A percentile compares a stretch with the other conserved stretches of the same genome.
Evolutionary conservation across 495 filamentous ascomycete species (phyloP).

Genomic region (Penicillium lividum): DNA sequence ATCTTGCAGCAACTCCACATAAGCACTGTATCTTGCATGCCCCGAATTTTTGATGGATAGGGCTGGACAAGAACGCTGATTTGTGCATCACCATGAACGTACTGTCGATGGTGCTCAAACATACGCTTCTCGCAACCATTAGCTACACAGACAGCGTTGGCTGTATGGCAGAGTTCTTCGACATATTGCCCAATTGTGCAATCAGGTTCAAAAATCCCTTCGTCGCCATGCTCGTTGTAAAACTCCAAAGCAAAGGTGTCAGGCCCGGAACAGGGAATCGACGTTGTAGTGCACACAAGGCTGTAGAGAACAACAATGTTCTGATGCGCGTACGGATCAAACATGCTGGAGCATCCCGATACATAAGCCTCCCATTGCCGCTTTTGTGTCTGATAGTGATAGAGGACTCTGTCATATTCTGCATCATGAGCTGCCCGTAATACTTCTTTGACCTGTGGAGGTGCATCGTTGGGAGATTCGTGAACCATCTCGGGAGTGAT

Average conservation of each 20-base stretch:
- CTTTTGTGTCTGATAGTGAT: slow-evolving; percentile 93
- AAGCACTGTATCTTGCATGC: slow-evolving; percentile 75
- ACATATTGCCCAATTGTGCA: slow-evolving; percentile 95
- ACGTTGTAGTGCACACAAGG: slow-evolving; percentile 84
- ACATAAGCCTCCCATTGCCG: slow-evolving; percentile 94
- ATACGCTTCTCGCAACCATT: slow-evolving; percentile 88
- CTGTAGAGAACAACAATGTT: slow-evolving; percentile 95
- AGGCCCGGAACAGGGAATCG: slow-evolving; percentile 89
- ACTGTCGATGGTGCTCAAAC: slow-evolving; percentile 93
- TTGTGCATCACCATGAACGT: slow-evolving; percentile 94
- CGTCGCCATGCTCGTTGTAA: slow-evolving; percentile 81
- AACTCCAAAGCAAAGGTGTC: slow-evolving; percentile 83
- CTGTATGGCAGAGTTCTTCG: slow-evolving; percentile 80
- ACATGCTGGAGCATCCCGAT: slow-evolving; percentile 77
- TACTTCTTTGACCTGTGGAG: slow-evolving; percentile 86
- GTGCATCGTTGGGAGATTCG: slow-evolving; percentile 69
- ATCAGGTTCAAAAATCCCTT: slow-evolving; percentile 71
- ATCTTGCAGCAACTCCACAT: slow-evolving; percentile 98
- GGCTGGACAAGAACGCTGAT: slow-evolving; percentile 85
- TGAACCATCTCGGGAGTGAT: slow-evolving; percentile 96
- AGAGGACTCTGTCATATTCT: slow-evolving; percentile 92
- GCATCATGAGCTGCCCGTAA: slow-evolving; percentile 91
- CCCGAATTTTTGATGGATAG: slow-evolving; percentile 66
- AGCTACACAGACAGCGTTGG: slow-evolving; percentile 71
- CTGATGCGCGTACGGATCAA: slow-evolving; percentile 92